phyloP scores from a whole-genome alignment of 352 stramenopile genomes.

The Pythium dissotocum region DNA sequence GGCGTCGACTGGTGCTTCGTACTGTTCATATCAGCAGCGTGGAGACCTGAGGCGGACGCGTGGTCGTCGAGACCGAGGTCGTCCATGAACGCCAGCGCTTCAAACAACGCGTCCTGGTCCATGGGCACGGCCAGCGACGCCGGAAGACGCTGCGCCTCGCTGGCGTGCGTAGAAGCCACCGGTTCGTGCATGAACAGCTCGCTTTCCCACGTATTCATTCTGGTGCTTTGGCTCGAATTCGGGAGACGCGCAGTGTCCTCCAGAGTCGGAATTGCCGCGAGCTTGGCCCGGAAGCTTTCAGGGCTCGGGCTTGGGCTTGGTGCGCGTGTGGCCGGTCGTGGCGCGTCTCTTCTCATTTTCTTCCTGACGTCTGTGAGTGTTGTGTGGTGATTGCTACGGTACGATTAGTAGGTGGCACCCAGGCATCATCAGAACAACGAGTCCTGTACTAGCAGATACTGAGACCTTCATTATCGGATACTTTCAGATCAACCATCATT shows the following conservation, averaged over 20 bases:
- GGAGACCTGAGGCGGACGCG: neutral
- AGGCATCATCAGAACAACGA: conserved; percentile 12
- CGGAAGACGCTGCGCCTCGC: neutral
- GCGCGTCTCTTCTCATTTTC: conserved; percentile 2
- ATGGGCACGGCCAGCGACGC: neutral
- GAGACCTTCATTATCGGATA: conserved; percentile 1
- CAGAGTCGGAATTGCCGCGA: neutral
- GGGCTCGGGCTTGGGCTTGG: neutral
- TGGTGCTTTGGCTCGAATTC: neutral
- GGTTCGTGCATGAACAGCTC: neutral
- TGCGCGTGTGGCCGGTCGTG: neutral
- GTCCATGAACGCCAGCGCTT: conserved; percentile 25
- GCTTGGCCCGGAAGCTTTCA: neutral
- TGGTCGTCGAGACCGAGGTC: conserved; percentile 10
- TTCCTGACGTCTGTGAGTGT: neutral
- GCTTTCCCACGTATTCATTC: neutral
- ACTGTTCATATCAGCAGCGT: neutral
- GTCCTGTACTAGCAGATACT: conserved; percentile 4
- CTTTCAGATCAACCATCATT: neutral
- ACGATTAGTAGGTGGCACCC: conserved; percentile 10
- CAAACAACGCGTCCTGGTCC: conserved; percentile 19
- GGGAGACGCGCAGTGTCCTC: neutral
- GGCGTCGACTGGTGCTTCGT: conserved; percentile 1
- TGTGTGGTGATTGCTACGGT: neutral
- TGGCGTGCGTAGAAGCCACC: neutral